Percentiles rank a stretch among this genome's conserved stretches.
phyloP scores from a whole-genome alignment of 345 rosid genomes.

The Diplotaxis tenuifolia region DNA sequence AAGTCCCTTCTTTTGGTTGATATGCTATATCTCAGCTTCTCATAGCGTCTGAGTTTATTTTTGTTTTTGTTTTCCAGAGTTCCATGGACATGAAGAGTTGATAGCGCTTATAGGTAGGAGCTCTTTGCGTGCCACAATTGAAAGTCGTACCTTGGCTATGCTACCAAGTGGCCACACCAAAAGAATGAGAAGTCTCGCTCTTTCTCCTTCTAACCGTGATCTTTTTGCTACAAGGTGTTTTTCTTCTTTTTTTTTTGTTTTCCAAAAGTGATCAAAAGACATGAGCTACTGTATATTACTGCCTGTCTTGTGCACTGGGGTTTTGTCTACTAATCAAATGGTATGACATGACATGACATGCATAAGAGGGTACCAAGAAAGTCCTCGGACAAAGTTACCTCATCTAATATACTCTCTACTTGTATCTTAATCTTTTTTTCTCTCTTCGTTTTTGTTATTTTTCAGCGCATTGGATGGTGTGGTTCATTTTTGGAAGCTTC shows the following conservation, averaged over 20 bases:
- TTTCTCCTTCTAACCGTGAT: conserved; percentile 34
- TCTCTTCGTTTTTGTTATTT: neutral
- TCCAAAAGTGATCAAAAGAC: neutral
- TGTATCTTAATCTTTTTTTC: conserved; percentile 3
- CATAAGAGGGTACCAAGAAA: conserved; percentile 4
- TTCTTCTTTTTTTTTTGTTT: neutral
- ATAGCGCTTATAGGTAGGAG: conserved; percentile 40
- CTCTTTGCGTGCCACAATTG: conserved; percentile 35
- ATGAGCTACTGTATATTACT: neutral
- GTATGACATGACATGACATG: conserved; percentile 1
- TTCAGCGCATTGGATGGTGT: conserved; percentile 41
- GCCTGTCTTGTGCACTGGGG: neutral
- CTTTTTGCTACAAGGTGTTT: conserved; percentile 38
- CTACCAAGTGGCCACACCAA: conserved; percentile 39
- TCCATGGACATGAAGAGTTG: conserved; percentile 38
- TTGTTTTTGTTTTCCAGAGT: conserved; percentile 14
- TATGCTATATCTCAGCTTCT: conserved; percentile 8
- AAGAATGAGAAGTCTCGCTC: conserved; percentile 40
- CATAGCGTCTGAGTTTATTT: conserved; percentile 2
- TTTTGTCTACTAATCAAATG: neutral
- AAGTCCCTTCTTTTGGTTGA: neutral
- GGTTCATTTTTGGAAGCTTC: conserved; percentile 41
- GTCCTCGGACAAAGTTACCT: neutral
- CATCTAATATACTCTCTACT: neutral
- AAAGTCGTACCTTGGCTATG: conserved; percentile 29